Base-by-base conservation (phyloP, 441 rosid genomes). In the Pelargonium fulgidum region DNA sequence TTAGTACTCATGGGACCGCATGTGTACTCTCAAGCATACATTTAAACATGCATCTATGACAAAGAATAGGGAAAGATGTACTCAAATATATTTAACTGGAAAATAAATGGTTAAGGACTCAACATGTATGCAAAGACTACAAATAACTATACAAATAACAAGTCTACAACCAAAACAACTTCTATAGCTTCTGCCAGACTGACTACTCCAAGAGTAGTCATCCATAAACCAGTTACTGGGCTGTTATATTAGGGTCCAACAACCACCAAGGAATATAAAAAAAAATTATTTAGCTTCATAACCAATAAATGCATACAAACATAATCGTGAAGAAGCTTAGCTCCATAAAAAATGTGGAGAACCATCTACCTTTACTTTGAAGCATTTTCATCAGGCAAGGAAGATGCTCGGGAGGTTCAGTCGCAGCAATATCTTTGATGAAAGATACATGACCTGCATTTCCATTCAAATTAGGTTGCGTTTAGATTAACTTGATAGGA, bases 351-450 rank as follows among this genome's bases (percentile, higher is more conserved):
- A 20, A 58, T 4, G 26, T 20, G 63, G 63, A 58, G 26, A 58
- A 20, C 33, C 63, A 20, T 7, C 63, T 69, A 90, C 97, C 96
- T 85, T 81, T 86, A 64, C 82, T 80, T 71, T 42, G 81, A 66
- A 86, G 92, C 65, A 89, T 79, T 39, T 71, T 84, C 69, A 89
- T 73, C 41, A 89, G 75, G 50, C 83, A 80, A 75, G 76, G 72
- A 79, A 93, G 75, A 79, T 84, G 81, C 81, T 70, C 78, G 33
- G 97, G 97, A 78, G 94, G 91, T 76, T 84, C 75, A 77, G 86
- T 75, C 68, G 78, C 86, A 62, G 91, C 96, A 62, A 90, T 80
- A 13, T 87, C 90, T 77, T 79, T 80, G 75, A 93, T 77, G 79
- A 88, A 90, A 64, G 75, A 70, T 17, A 75, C 62, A 75, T 89